phyloP scores from a whole-genome alignment of 495 filamentous ascomycete genomes.

The Tuber brumale region DNA sequence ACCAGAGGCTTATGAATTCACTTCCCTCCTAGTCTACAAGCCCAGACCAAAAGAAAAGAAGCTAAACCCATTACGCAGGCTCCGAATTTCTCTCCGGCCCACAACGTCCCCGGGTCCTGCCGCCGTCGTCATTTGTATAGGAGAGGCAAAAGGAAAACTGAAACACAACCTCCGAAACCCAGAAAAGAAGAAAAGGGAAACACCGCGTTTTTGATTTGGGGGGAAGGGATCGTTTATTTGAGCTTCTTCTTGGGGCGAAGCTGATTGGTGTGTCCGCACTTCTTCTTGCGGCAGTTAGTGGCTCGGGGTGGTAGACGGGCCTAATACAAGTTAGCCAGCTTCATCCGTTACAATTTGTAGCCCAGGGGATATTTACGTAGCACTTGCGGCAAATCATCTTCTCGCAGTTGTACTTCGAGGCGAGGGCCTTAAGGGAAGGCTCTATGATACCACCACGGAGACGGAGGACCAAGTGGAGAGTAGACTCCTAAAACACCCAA shows the following conservation, averaged over 20 bases:
- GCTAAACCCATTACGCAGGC: conserved; percentile 17
- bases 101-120: not conserved
- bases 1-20: conserved; percentile 34
- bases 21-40: conserved; percentile 34
- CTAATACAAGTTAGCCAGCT: conserved; percentile 44
- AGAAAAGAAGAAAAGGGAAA: conserved; percentile 20
- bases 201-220: conserved; percentile 25
- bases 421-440: conserved; percentile 95
- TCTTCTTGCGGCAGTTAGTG: conserved; percentile 99
- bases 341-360: not conserved
- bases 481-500: conserved; percentile 70
- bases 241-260: conserved; percentile 99
- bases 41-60: conserved; percentile 26
- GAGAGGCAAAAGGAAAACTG: conserved; percentile 15
- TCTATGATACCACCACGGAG: conserved; percentile 99
- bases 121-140: conserved; percentile 6
- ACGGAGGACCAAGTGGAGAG: conserved; percentile 97
- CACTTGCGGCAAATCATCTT: conserved; percentile 99
- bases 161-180: not conserved
- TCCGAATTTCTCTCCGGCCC: conserved; percentile 13
- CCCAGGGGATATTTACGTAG: conserved; percentile 61
- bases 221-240: conserved; percentile 65
- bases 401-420: conserved; percentile 99
- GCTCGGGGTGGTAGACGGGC: conserved; percentile 96
- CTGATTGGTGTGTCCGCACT: conserved; percentile 99